Evolutionary conservation across 2,329 filamentous ascomycete genomes (phyloP).

Genomic region (Phaeosphaeriaceae sp.): DNA sequence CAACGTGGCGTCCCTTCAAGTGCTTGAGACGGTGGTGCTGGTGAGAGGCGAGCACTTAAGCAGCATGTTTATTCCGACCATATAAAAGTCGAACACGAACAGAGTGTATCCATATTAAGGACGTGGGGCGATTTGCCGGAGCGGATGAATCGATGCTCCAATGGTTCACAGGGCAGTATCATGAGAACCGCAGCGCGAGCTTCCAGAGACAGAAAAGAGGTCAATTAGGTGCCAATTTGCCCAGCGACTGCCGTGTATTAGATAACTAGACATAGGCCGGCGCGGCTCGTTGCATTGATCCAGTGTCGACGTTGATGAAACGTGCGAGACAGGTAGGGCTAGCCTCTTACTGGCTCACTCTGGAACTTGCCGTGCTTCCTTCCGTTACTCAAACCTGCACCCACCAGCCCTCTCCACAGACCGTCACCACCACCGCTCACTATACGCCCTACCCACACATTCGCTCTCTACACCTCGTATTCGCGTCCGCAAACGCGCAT

Average conservation of each 20-base stretch:
- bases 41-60: no score
- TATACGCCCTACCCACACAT: conserved; percentile 23
- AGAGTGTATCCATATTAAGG: conserved; percentile 33
- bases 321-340: conserved; percentile 15
- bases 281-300: conserved; percentile 19
- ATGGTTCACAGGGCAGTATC: conserved; percentile 8
- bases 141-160: conserved; percentile 23
- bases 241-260: conserved; percentile 8
- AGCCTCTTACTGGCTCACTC: conserved; percentile 13
- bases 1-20: no score
- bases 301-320: conserved; percentile 30
- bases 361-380: conserved; percentile 34
- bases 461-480: conserved; percentile 23
- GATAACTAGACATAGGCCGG: conserved; percentile 15
- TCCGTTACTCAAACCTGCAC: conserved; percentile 4
- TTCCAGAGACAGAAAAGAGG: not conserved
- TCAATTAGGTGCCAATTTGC: conserved; percentile 8
- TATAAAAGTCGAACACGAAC: conserved; percentile 5
- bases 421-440: conserved; percentile 31
- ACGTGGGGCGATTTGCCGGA: conserved; percentile 26
- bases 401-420: conserved; percentile 15
- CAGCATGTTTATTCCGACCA: not conserved
- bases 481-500: conserved; percentile 20
- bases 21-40: no score
- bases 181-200: not conserved